Evolutionary conservation across 768 basidiomycete genomes (phyloP), one percentile per base, ranked within the genome.

Genomic region (Leccinum subgranulosum): DNA sequence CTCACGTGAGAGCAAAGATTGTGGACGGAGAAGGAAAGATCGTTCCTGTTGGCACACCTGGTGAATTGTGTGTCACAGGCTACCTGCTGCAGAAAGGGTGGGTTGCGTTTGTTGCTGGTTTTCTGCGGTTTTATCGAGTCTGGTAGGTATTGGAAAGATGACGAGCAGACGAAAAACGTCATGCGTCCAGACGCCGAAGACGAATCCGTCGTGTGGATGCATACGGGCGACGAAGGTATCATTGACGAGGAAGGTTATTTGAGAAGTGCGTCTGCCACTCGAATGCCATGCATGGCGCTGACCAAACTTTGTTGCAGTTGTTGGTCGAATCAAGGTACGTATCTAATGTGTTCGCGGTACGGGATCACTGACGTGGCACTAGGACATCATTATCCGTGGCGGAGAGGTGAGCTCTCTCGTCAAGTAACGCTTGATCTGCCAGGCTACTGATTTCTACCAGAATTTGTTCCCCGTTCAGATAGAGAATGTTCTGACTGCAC

Each of bases 381-480:
- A 88, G 84, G 91, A 93, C 68, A 83, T 92, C 53, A 91, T 93
- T 63, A 92, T 93, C 60, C 86, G 91, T 19, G 91, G 90, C 17
- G 91, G 91, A 60, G 91, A 93, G 79, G 88, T 87, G 59, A 11
- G 73, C 48, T 17, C 7, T 17, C 7, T 57, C 19, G 11, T 36
- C 27, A 4, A 8, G 3, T 3, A n/a, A 33, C 19, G 8, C 6
- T n/a, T 10, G 14, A 17, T 8, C 4, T 21, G 9, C n/a, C n/a
- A n/a, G n/a, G 12, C 7, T 7, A 9, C 49, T 51, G 21, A 14
- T 15, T 41, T 23, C 50, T 17, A 36, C n/a, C 60, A 90, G 84
- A 90, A 95, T 71, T 74, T 94, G 54, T 88, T 90, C 71, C 87
- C 93, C 4, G 84, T 92, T 47, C 85, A 92, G 67, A 92, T 94